Evolutionary conservation across 495 filamentous ascomycete species (phyloP), one percentile per base, ranked within the genome.

Genomic region (Bombardia bombarda): DNA sequence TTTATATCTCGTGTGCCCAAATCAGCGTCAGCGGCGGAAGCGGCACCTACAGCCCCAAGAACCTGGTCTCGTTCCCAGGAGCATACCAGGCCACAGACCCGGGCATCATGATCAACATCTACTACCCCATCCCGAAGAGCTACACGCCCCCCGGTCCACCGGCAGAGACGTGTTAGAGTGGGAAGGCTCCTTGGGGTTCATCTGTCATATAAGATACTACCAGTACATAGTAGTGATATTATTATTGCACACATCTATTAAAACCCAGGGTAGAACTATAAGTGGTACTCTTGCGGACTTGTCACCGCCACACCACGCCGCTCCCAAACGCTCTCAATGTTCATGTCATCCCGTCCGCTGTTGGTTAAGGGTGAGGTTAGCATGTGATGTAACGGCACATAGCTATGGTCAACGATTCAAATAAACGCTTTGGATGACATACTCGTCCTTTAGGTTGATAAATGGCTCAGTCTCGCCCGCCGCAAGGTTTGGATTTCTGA

Each of bases 1-100:
- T 75, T 49, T 79, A 78, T 49, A 60, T 78, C 47, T 65, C 61
- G 35, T 72, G 68, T 42, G 67, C 68, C 4, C 68, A 72, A 55
- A 46, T 70, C 8, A 51, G 40, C 34, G 66, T 72, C 45, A 56
- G 40, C 36, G 68, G 67, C 21, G 67, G 68, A 35, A 52, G 49
- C 19, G 65, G 66, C 41, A 52, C 57, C 8, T 58, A 52, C 31
- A 51, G 42, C 43, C 68, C 67, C 9, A 45, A 39, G 20, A 52
- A 58, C 40, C 51, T 61, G 20, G 66, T 70, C 22, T 52, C 60
- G 19, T 67, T 70, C 51, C 67, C 67, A 3, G 68, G 68, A 25
- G 67, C 63, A 0, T 70, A 65, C 52, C 51, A 46, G 47, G 55
- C 59, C 4, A 61, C 58, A 3, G 64, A 70, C 42, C 67, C 67